Conservation (phyloP, 768 basidiomycete genomes). For the Rhodotorula kratochvilovae region DNA sequence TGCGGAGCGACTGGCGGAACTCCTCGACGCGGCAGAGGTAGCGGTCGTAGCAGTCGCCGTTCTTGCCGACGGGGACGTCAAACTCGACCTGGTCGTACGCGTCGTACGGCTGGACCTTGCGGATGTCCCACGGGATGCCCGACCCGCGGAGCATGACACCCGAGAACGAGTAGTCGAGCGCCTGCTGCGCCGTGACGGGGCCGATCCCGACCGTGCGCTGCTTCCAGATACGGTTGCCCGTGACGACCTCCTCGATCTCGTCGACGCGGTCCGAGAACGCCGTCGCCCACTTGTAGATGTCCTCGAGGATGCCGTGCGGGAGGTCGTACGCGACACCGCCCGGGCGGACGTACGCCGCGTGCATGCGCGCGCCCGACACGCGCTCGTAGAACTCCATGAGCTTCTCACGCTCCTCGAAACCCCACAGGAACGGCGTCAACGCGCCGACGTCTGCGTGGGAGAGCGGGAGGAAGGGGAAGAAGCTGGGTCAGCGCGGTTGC, state of each 20-base stretch:
- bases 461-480: too few relatives aligned
- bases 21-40: conserved; percentile 97
- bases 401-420: conserved; percentile 99
- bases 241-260: conserved; percentile 96
- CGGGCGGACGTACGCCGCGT: conserved; percentile 95
- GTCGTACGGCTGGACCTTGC: conserved; percentile 88
- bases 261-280: conserved; percentile 86
- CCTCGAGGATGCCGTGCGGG: conserved; percentile 95
- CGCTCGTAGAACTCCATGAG: conserved; percentile 99
- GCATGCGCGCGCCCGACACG: conserved; percentile 93
- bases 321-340: conserved; percentile 97
- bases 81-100: conserved; percentile 98
- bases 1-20: conserved; percentile 88
- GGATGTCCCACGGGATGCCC: conserved; percentile 89
- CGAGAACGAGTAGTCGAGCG: conserved; percentile 84
- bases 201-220: conserved; percentile 86
- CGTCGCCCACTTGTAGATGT: conserved; percentile 96
- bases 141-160: conserved; percentile 96
- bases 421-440: conserved; percentile 97
- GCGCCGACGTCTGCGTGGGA: conserved; percentile 75
- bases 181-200: conserved; percentile 83
- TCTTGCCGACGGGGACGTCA: conserved; percentile 91
- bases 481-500: background rate
- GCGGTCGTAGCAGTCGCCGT: conserved; percentile 96
- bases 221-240: conserved; percentile 98